phyloP scores from a whole-genome alignment of 768 basidiomycete species.

The Lactifluus subvellereus region DNA sequence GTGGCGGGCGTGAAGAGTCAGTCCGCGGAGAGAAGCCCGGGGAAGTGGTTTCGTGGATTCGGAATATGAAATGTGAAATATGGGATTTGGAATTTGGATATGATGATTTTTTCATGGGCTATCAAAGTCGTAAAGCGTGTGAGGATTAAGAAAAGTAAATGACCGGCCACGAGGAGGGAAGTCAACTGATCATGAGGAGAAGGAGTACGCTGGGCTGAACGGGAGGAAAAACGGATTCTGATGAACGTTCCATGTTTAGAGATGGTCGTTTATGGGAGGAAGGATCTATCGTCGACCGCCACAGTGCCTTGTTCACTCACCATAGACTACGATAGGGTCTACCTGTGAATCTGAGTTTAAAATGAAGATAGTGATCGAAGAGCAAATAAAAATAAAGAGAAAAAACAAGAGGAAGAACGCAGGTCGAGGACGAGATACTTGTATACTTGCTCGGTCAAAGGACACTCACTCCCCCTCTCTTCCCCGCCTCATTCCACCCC shows the following conservation, averaged over 20 bases:
- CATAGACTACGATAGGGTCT: neutral
- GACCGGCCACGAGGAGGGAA: constrained; percentile 22
- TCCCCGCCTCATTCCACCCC: neutral
- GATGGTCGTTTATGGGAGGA: neutral
- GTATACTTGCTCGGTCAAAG: neutral
- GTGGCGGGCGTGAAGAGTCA: neutral
- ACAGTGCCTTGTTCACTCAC: neutral
- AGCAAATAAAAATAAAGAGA: neutral
- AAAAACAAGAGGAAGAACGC: neutral
- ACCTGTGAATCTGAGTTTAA: constrained; percentile 8
- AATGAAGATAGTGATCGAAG: neutral
- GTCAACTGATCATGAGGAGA: too few relatives aligned
- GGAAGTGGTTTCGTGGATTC: neutral
- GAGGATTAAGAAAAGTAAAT: neutral
- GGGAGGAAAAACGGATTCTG: constrained; percentile 1
- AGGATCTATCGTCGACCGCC: neutral
- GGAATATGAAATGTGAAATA: constrained; percentile 7
- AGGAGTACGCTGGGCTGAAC: neutral
- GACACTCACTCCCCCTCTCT: neutral
- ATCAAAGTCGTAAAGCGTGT: neutral
- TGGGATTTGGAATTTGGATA: neutral
- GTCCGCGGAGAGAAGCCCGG: constrained; percentile 16
- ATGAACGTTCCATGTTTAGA: constrained; percentile 9
- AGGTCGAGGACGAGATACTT: neutral
- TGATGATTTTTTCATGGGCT: neutral